phyloP scores from a whole-genome alignment of 495 filamentous ascomycete genomes.

The Cercophora sp. region DNA sequence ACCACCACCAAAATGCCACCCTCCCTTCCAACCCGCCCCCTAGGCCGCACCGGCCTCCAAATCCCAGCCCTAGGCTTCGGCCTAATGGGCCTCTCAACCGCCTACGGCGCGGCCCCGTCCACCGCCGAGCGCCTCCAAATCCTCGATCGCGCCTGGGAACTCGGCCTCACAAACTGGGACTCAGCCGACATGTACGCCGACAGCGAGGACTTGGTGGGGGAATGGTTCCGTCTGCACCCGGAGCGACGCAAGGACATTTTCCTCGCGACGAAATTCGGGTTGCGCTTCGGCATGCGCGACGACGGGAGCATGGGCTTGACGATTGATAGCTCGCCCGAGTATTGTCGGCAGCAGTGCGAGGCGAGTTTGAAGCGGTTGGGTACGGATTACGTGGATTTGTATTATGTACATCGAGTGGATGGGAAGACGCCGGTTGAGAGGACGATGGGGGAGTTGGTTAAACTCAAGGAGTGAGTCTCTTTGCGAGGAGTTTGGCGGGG shows the following conservation, averaged over 20 bases:
- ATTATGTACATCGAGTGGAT: constrained; percentile 56
- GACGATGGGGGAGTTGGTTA: constrained; percentile 50
- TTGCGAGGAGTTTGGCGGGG: too few species aligned
- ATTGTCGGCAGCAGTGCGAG: constrained; percentile 47
- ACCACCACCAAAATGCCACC: too few species aligned
- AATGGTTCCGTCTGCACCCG: constrained; percentile 49
- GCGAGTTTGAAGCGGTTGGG: constrained; percentile 51
- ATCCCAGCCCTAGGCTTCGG: too few species aligned
- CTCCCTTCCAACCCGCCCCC: too few species aligned
- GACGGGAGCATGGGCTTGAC: constrained; percentile 5
- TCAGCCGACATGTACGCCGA: constrained; percentile 46
- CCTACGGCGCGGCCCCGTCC: too few species aligned
- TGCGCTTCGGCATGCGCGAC: constrained; percentile 1
- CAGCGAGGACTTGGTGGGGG: constrained; percentile 49
- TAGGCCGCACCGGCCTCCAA: too few species aligned
- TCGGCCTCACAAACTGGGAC: constrained; percentile 50
- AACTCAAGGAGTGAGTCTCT: constrained; percentile 34
- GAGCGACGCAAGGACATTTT: constrained; percentile 51
- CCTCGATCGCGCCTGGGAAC: constrained; percentile 46
- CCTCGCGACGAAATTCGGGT: constrained; percentile 54
- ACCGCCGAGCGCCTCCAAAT: constrained; percentile 37
- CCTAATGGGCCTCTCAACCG: too few species aligned
- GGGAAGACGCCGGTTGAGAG: constrained; percentile 59
- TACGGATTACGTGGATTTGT: constrained; percentile 54
- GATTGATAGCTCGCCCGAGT: constrained; percentile 50